These are phyloP conservation scores for Zelonia costaricensis DNA, from an alignment of 208 protist species.

Conservation along the genomic window DNA sequence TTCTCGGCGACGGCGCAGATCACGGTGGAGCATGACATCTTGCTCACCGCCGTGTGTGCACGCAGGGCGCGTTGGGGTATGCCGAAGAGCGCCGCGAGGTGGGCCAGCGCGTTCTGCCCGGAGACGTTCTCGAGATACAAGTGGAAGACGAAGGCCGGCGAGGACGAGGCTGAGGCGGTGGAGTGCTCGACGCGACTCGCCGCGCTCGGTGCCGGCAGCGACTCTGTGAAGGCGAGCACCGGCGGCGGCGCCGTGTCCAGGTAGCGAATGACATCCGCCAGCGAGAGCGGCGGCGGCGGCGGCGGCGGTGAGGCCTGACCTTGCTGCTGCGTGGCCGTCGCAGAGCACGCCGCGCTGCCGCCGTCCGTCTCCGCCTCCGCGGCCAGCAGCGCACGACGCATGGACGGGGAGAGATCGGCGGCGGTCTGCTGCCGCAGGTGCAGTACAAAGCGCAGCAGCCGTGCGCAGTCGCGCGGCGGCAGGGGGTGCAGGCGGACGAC, in stretches of 20 bases:
- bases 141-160: constrained; percentile 78
- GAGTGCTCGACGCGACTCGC: not conserved
- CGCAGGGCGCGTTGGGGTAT: constrained; percentile 64
- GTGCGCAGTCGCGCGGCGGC: constrained; percentile 39
- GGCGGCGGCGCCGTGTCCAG: constrained; percentile 70
- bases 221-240: constrained; percentile 72
- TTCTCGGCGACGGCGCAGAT: constrained; percentile 69
- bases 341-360: too few relatives aligned
- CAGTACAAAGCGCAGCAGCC: constrained; percentile 61
- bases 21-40: constrained; percentile 77
- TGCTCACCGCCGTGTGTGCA: constrained; percentile 64
- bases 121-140: constrained; percentile 86
- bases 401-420: constrained; percentile 34
- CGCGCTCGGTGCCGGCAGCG: constrained; percentile 7
- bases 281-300: constrained; percentile 28
- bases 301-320: not conserved
- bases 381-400: constrained; percentile 27
- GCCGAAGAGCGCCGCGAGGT: constrained; percentile 70
- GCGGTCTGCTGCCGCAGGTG: constrained; percentile 56
- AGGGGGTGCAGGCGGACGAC: constrained; percentile 55
- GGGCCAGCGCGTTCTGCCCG: constrained; percentile 72
- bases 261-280: constrained; percentile 62
- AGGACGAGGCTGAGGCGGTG: not conserved
- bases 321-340: not conserved
- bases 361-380: constrained; percentile 6